Evolutionary conservation across 2,329 filamentous ascomycete species (phyloP), one percentile per base, ranked within the genome.

Genomic region (Colletotrichum gigasporum): DNA sequence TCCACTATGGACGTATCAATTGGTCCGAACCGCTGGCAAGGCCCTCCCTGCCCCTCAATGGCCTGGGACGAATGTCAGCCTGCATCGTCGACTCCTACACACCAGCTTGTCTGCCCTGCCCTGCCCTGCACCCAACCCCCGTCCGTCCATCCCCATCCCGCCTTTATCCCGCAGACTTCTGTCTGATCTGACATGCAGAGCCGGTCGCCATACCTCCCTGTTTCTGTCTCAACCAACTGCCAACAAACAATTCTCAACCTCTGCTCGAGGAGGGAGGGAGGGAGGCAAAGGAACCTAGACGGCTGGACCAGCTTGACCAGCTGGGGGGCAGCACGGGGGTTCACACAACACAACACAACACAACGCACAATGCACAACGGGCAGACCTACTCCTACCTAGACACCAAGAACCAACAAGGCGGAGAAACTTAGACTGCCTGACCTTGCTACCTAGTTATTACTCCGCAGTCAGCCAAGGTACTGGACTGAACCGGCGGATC

Each of bases 351-450:
- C n/a, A n/a, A n/a, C n/a, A n/a, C n/a, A n/a, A n/a, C n/a, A n/a
- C n/a, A n/a, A n/a, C n/a, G n/a, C n/a, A n/a, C n/a, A n/a, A n/a
- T n/a, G n/a, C n/a, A n/a, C n/a, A n/a, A n/a, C n/a, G n/a, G n/a
- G n/a, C n/a, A n/a, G n/a, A n/a, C n/a, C n/a, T n/a, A n/a, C n/a
- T n/a, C n/a, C n/a, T n/a, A 44, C 16, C 54, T 32, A 58, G 44
- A 44, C 54, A 50, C 44, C 30, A 22, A 50, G 44, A 58, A 58
- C 54, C 54, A 58, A 58, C 54, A 58, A n/a, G 54, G 42, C 47
- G 56, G 56, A 59, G 28, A 59, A 44, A 59, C 42, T 48, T 58
- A 50, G 11, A 58, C 24, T 44, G 18, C 30, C 35, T 37, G 39
- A 22, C 45, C 47, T 35, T 52, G 45, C 30, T 54, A 42, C n/a